Conservation (phyloP, 108 stramenopile genomes). For the Skeletonema marinoi region DNA sequence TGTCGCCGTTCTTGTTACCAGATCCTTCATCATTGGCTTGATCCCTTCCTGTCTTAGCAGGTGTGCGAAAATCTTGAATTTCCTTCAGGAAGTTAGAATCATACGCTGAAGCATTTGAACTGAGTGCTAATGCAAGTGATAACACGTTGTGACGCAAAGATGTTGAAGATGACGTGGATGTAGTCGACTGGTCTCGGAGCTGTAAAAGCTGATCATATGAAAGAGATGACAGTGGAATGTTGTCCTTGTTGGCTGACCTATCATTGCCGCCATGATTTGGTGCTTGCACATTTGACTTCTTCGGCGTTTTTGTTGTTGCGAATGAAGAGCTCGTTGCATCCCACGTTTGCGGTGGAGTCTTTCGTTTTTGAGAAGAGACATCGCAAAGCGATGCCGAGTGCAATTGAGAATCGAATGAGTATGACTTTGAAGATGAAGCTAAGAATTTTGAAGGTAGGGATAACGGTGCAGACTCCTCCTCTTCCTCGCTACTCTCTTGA, state of each 20-base stretch:
- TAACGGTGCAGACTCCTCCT: constrained; percentile 16
- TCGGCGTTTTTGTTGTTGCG: constrained; percentile 5
- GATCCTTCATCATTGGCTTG: neutral
- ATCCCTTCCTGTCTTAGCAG: neutral
- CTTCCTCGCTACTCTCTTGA: constrained; percentile 2
- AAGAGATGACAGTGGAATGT: constrained; percentile 12
- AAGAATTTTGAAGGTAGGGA: constrained; percentile 21
- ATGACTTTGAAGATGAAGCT: constrained; percentile 21
- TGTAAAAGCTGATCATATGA: constrained; percentile 7
- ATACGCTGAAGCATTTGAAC: constrained; percentile 15
- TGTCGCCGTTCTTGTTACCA: neutral
- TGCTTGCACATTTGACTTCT: constrained; percentile 15
- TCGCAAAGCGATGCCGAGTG: constrained; percentile 3
- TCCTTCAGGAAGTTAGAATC: constrained; percentile 9
- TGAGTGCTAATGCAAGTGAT: constrained; percentile 20
- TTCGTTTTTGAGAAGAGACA: neutral
- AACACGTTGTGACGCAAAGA: constrained; percentile 14
- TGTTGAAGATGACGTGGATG: neutral
- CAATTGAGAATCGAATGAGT: constrained; percentile 12
- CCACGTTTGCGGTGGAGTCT: neutral
- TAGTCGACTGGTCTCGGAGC: neutral
- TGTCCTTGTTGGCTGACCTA: neutral
- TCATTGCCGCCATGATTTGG: neutral
- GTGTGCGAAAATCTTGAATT: neutral
- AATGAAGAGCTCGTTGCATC: neutral